Base-by-base conservation (phyloP, 305 asterid species). In the Fraxinus baroniana region DNA sequence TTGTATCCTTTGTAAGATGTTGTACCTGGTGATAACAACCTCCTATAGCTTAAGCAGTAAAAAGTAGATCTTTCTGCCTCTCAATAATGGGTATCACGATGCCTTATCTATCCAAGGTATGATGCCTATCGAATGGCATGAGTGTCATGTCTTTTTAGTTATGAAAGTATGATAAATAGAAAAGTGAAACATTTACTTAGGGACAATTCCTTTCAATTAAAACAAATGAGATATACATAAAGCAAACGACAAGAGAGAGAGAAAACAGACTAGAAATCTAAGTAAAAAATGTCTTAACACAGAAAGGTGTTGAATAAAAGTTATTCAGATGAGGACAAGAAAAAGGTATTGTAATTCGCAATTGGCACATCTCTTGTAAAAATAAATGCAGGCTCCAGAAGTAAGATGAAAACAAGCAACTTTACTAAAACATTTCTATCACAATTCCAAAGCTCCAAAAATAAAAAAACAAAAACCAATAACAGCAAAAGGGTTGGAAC, bases 191-290 rank as follows among this genome's bases (percentile, higher is more conserved):
- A 70, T 70, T 30, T 18, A 70, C 76, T 70, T 13, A 15, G 44
- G 76, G 41, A 30, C 41, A 32, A 15, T 70, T 30, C 35, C 37
- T 60, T 74, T 28, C 52, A 26, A 22, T 24, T 81, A 84, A 68
- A 76, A 82, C 46, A 20, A 68, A 37, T 10, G 79, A 77, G 32
- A 37, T 74, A 71, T 80, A 44, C 73, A 75, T 74, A 24, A 66
- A 68, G 80, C 74, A 62, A 1, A 46, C 18, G 37, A 32, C 18
- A 7, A 73, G 10, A 39, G 32, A 72, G 17, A 62, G 41, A 44
- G 68, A 49, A 55, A 46, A 17, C 55, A 24, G 72, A 68, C 82
- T 13, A 79, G 75, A 32, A 55, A 66, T 5, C 26, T 24, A 82
- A 46, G 52, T 55, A 17, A 76, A 78, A 68, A 78, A 12, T 32